Base-by-base conservation (phyloP, 305 asterid genomes). In the Andrographis paniculata region DNA sequence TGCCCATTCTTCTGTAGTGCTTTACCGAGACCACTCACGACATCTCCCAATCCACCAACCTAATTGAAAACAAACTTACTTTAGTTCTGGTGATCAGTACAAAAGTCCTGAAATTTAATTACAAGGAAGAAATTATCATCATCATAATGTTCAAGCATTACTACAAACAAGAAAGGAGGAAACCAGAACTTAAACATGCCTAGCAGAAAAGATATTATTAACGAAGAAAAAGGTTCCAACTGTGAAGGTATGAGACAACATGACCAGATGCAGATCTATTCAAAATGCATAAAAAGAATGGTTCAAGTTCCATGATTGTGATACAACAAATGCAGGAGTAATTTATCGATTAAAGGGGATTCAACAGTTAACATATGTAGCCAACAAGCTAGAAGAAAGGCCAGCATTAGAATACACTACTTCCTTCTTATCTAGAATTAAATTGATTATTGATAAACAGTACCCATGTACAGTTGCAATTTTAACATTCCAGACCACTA, bases 21-120 rank as follows among this genome's bases (percentile, higher is more conserved):
- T 71, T 84, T 91, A 67, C 99, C 71, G 55, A 91, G 91, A 54
- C 95, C 95, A 59, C 95, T 63, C 67, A 87, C 95, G 53, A 91
- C 99, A 67, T 91, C 99, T 48, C 96, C 99, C 56, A 91, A 59
- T 56, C 99, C 99, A 63, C 99, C 99, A 40, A 91, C 99, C 99
- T 91, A 47, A 12, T 38, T 38, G 16, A 38, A 15, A 38, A 5
- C 43, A 14, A 38, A 38, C 9, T n/a, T 38, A 16, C 12, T 35
- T 33, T 12, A 35, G 16, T 28, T 28, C 1, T 3, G 33, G 3
- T 6, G 10, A 28, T 45, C 17, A 47, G 33, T 18, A 45, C 30
- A 33, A 46, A 50, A 6, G 9, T 17, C 4, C 18, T 44, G 23
- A 45, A 23, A 47, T 33, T 20, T 30, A 24, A 53, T 5, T 17